phyloP scores from a whole-genome alignment of 768 basidiomycete genomes.

The Kwoniella newhampshirensis region DNA sequence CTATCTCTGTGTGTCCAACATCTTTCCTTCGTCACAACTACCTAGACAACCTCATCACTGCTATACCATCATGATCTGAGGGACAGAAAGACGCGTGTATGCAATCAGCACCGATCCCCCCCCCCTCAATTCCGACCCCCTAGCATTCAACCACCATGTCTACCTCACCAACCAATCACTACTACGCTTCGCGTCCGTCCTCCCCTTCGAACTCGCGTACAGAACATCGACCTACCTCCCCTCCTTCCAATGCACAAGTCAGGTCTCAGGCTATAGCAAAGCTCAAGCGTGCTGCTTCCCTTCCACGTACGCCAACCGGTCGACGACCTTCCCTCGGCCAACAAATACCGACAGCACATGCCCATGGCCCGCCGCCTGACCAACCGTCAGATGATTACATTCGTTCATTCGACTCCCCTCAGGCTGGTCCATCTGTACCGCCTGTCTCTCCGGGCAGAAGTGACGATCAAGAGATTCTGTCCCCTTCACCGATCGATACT shows the following conservation, averaged over 20 bases:
- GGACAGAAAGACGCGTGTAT: too few species aligned
- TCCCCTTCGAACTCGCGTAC: slow-evolving; percentile 63
- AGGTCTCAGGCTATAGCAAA: slow-evolving; percentile 84
- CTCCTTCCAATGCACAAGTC: slow-evolving; percentile 70
- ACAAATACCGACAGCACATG: background rate
- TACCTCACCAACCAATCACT: slow-evolving; percentile 65
- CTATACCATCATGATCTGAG: too few species aligned
- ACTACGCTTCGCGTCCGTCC: slow-evolving; percentile 70
- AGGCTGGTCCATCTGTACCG: background rate
- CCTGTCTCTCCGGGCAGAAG: slow-evolving; percentile 1
- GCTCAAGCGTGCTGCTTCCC: slow-evolving; percentile 84
- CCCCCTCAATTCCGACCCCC: too few species aligned
- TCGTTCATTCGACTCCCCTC: background rate
- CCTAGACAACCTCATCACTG: too few species aligned
- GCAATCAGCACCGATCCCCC: too few species aligned
- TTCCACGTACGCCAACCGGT: slow-evolving; percentile 89
- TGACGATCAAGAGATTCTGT: slow-evolving; percentile 36
- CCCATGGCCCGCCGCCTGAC: background rate
- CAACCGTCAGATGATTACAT: background rate
- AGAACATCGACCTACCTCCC: slow-evolving; percentile 70
- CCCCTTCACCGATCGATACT: slow-evolving; percentile 35
- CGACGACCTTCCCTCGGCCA: slow-evolving; percentile 61
- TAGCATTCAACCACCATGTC: slow-evolving; percentile 9
- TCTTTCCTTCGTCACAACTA: too few species aligned
- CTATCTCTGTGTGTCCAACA: too few species aligned